These are phyloP conservation scores for Penicillium hesseltinei DNA, from an alignment of 2,329 filamentous ascomycete genomes.

Conservation along the genomic window DNA sequence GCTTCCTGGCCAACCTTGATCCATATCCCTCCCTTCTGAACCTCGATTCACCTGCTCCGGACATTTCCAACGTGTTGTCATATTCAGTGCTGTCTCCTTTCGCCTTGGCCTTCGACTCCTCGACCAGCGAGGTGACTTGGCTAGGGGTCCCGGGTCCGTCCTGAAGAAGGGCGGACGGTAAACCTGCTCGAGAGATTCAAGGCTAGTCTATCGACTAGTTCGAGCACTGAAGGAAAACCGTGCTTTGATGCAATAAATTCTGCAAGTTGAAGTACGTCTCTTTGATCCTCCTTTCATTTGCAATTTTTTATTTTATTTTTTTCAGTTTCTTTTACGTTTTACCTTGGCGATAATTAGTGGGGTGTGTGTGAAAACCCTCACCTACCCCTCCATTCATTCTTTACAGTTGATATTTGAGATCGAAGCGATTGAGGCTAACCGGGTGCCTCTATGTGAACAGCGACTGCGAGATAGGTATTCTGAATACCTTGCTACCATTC, in stretches of 20 bases:
- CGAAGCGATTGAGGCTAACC: slow-evolving; percentile 14
- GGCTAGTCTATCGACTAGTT: slow-evolving; percentile 12
- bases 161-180: slow-evolving; percentile 54
- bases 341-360: slow-evolving; percentile 16
- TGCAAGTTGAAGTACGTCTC: slow-evolving; percentile 18
- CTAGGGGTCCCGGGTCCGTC: slow-evolving; percentile 51
- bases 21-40: slow-evolving; percentile 17
- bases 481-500: slow-evolving; percentile 16
- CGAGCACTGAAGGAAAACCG: slow-evolving; percentile 11
- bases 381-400: slow-evolving; percentile 20
- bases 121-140: slow-evolving; percentile 42
- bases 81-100: slow-evolving; percentile 13
- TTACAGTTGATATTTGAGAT: not conserved
- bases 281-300: not conserved
- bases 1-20: slow-evolving; percentile 26
- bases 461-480: slow-evolving; percentile 12
- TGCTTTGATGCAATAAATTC: slow-evolving; percentile 5
- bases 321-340: slow-evolving; percentile 5
- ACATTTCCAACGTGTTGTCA: slow-evolving; percentile 14
- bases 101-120: slow-evolving; percentile 24
- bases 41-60: slow-evolving; percentile 15
- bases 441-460: slow-evolving; percentile 6
- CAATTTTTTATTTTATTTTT: not conserved
- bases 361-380: slow-evolving; percentile 13
- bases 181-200: slow-evolving; percentile 32